phyloP scores from a whole-genome alignment of 78 protist genomes.

The Protostelium mycophagum region DNA sequence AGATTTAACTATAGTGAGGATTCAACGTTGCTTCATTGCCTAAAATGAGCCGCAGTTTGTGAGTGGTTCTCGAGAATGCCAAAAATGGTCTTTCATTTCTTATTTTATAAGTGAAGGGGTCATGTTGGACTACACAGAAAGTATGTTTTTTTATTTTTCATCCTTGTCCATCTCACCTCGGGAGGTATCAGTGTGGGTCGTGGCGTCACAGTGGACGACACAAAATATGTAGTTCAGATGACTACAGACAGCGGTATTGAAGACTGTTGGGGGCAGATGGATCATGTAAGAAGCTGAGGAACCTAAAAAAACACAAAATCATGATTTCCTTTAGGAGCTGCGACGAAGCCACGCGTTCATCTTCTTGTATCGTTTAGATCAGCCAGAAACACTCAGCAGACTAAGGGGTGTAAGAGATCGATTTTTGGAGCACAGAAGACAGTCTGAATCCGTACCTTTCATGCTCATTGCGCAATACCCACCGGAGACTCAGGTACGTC shows the following conservation, averaged over 20 bases:
- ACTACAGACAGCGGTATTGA: neutral
- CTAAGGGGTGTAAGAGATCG: neutral
- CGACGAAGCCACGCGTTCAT: neutral
- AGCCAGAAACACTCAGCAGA: neutral
- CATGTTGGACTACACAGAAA: neutral
- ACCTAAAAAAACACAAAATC: neutral
- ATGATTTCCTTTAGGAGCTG: neutral
- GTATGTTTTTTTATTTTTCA: neutral
- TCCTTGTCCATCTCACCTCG: neutral
- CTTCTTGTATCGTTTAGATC: neutral
- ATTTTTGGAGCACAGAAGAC: neutral
- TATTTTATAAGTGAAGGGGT: neutral
- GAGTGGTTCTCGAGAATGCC: neutral
- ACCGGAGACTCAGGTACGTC: neutral
- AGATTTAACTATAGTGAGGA: neutral
- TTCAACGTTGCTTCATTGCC: neutral
- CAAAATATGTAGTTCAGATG: neutral
- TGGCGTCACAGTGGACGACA: neutral
- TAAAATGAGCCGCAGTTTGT: neutral
- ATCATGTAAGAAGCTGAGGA: neutral
- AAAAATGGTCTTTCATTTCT: neutral
- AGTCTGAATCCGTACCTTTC: neutral
- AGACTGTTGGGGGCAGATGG: neutral
- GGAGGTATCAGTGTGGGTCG: neutral
- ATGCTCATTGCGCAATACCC: neutral